Percentiles rank a stretch among this genome's conserved stretches.
Conservation (phyloP, 192 early-diverging fungal genomes). For the Coemansia sp. region DNA sequence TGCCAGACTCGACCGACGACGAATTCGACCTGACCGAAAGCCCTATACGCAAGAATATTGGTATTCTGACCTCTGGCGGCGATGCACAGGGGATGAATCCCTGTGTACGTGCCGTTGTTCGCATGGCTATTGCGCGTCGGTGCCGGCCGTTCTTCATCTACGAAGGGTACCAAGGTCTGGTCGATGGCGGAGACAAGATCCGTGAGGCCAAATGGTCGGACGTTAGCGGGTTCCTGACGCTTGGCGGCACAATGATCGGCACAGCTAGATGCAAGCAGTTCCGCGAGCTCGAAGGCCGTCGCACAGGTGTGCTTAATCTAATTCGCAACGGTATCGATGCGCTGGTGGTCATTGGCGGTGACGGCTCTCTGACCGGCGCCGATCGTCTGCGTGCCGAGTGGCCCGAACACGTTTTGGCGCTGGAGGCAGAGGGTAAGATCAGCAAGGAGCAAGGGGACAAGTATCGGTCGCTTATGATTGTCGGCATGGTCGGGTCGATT, state of each 20-base stretch:
- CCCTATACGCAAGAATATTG: conserved; percentile 72
- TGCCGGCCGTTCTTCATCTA: conserved; percentile 88
- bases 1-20: conserved; percentile 7
- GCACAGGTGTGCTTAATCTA: conserved; percentile 78
- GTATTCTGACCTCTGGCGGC: conserved; percentile 90
- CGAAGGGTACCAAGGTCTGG: conserved; percentile 96
- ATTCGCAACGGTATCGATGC: conserved; percentile 92
- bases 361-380: conserved; percentile 95
- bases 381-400: conserved; percentile 90
- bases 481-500: conserved; percentile 95
- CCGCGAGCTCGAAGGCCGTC: conserved; percentile 80
- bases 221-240: conserved; percentile 80
- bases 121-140: conserved; percentile 77
- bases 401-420: conserved; percentile 76
- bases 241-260: conserved; percentile 93
- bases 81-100: conserved; percentile 99
- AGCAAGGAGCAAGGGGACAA: conserved; percentile 59
- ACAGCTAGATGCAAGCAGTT: conserved; percentile 90
- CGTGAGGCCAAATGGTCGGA: conserved; percentile 83
- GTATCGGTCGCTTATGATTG: conserved; percentile 80
- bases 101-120: conserved; percentile 85
- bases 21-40: conserved; percentile 5
- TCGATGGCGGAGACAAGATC: conserved; percentile 89
- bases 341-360: conserved; percentile 93
- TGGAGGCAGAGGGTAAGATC: conserved; percentile 63